Percentiles rank a stretch among this genome's conserved stretches.
Conservation (phyloP, 2,329 filamentous ascomycete genomes). For the Lecanicillium sp. region DNA sequence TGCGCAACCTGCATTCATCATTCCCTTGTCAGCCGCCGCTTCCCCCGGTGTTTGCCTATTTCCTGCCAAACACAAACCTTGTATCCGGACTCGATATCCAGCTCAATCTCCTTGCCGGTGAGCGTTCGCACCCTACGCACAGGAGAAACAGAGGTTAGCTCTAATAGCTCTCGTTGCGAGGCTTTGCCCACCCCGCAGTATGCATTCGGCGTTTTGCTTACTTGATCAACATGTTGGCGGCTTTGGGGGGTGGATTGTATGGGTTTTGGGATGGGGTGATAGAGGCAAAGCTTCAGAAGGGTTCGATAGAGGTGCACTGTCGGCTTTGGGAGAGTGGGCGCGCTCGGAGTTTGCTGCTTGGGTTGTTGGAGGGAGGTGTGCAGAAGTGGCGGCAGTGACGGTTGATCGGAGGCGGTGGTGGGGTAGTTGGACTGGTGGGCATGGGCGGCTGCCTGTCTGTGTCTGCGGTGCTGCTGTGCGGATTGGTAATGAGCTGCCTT, state of each 20-base stretch:
- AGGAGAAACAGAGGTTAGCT: neutral
- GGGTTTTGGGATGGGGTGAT: neutral
- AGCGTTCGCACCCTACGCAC: constrained; percentile 79
- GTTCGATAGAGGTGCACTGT: neutral
- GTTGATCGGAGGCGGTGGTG: too few species aligned
- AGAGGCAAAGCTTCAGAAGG: neutral
- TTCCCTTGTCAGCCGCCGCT: neutral
- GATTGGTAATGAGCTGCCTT: constrained; percentile 3
- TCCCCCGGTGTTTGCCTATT: neutral
- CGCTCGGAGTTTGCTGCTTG: too few species aligned
- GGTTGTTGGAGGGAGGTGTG: neutral
- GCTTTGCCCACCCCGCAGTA: neutral
- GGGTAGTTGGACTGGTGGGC: too few species aligned
- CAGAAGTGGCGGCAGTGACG: too few species aligned
- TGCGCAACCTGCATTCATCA: constrained; percentile 60
- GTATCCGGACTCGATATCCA: constrained; percentile 91
- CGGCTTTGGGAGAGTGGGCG: too few species aligned
- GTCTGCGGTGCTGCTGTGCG: neutral
- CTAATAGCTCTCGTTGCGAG: constrained; percentile 1
- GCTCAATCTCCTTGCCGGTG: constrained; percentile 97
- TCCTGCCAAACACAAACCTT: constrained; percentile 51
- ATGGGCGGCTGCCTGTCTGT: too few species aligned
- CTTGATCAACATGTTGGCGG: constrained; percentile 42
- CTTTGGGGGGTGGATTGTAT: neutral
- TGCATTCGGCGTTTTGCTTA: constrained; percentile 17